These are phyloP conservation scores for Trametes gibbosa DNA, from an alignment of 768 basidiomycete species.

Conservation along the genomic window DNA sequence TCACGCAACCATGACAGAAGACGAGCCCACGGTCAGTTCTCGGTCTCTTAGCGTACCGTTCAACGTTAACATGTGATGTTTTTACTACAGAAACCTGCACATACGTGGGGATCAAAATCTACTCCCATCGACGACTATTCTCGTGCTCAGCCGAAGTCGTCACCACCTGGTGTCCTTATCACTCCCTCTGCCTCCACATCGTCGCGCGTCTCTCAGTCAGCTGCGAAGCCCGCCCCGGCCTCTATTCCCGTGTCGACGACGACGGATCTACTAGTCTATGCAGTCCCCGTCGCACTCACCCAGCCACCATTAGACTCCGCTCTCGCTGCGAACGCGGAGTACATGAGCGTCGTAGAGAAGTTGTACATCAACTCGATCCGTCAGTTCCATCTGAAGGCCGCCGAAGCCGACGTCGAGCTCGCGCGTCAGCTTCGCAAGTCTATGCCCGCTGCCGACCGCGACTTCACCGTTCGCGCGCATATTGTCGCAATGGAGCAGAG, in stretches of 20 bases:
- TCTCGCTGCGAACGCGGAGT: constrained; percentile 31
- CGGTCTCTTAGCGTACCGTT: neutral
- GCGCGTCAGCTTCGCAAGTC: constrained; percentile 27
- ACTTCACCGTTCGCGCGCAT: constrained; percentile 13
- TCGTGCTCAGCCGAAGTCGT: neutral
- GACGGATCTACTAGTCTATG: constrained; percentile 1
- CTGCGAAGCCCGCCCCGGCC: neutral
- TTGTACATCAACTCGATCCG: constrained; percentile 41
- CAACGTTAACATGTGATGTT: neutral
- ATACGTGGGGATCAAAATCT: neutral
- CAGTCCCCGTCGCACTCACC: constrained; percentile 8
- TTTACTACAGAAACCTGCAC: neutral
- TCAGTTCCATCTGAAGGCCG: constrained; percentile 40
- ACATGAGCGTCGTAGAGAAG: constrained; percentile 46
- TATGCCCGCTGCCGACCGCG: constrained; percentile 9
- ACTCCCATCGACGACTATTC: constrained; percentile 6
- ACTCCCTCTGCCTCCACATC: neutral
- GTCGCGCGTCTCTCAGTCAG: neutral
- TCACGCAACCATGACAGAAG: neutral
- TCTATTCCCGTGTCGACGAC: neutral
- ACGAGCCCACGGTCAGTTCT: constrained; percentile 6
- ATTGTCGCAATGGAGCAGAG: constrained; percentile 16
- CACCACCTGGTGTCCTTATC: neutral
- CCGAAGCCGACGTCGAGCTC: constrained; percentile 58
- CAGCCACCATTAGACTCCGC: neutral